Base-by-base conservation (phyloP, 176 grass and related monocot genomes). In the Lolium perenne region DNA sequence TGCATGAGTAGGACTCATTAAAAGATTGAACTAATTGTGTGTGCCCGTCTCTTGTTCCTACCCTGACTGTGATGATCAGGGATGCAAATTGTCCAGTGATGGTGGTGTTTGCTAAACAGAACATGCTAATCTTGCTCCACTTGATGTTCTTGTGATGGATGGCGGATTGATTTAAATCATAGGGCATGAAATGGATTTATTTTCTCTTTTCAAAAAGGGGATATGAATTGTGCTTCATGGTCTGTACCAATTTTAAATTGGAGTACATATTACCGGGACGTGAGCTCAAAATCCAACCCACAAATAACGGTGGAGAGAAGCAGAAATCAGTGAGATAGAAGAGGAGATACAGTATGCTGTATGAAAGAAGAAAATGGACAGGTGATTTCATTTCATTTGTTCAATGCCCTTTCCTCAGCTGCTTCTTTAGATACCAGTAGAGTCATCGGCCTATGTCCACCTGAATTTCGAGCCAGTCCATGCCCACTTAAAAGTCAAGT, bases 71-170 rank as follows among this genome's bases (percentile, higher is more conserved):
- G 80, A 65, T 51, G 81, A 71, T 23, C 12, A 46, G 21, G 29
- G 23, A 58, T 62, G 22, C 55, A 89, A 73, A 21, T 14, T 80
- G 55, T 43, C 21, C 4, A 84, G 7, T 73, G 41, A 88, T 63
- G 41, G 16, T 38, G 73, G 18, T 26, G 18, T 76, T 68, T 35
- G 12, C 56, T 16, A 49, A 56, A 10, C 10, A 20, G 4, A 88
- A 62, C 25, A 26, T 46, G 5, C 49, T 74, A 80, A 17, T 29
- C 50, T 70, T 70, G 7, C 35, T 35, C 13, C 26, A 29, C 26
- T 29, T 29, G 26, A 0, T 29, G 26, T 21, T 65, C 9, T 38
- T 76, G 60, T 18, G 46, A 38, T 55, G 38, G 20, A 81, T 29
- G 20, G 15, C 66, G 13, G 45, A 8, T 74, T 74, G 71, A 48